Conservation (phyloP, 2,329 filamentous ascomycete species). For the Amphichorda felina region DNA sequence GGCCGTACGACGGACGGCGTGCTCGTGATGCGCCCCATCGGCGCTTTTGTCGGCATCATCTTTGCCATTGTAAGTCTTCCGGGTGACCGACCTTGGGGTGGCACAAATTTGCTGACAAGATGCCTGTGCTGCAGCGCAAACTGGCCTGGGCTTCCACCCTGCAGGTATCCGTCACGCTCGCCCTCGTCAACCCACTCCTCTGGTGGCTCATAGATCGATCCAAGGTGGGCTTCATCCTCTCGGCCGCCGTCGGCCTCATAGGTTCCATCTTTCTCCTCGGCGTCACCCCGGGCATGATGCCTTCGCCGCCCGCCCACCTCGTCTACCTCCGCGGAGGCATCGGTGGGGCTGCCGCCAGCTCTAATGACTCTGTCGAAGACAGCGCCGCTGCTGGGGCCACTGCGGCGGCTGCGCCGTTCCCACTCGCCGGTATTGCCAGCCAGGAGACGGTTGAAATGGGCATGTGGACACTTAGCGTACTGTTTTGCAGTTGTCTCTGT, state of each 20-base stretch:
- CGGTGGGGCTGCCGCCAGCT: background rate
- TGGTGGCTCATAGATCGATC: constrained; percentile 97
- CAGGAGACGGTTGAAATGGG: constrained; percentile 58
- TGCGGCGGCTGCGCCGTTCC: background rate
- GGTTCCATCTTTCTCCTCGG: constrained; percentile 66
- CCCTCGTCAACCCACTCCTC: constrained; percentile 81
- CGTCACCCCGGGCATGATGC: constrained; percentile 68
- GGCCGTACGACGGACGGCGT: constrained; percentile 58
- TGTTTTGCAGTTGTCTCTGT: constrained; percentile 91
- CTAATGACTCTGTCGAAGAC: background rate
- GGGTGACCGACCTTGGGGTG: background rate
- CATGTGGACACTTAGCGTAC: constrained; percentile 83
- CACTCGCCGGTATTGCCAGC: constrained; percentile 27
- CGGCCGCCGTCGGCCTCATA: constrained; percentile 57
- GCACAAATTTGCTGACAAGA: background rate
- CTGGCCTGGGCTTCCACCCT: constrained; percentile 89
- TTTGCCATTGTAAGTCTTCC: constrained; percentile 64
- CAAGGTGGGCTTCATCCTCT: constrained; percentile 71
- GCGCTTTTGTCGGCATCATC: constrained; percentile 48
- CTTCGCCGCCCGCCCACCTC: constrained; percentile 36
- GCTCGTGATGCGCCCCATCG: constrained; percentile 42
- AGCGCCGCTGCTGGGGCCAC: background rate
- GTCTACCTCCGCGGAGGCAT: constrained; percentile 6
- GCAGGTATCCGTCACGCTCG: constrained; percentile 83
- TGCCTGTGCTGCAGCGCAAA: constrained; percentile 49